Evolutionary conservation across 2,329 filamentous ascomycete species (phyloP), one percentile per base, ranked within the genome.

Genomic region (Penicillium sp.): DNA sequence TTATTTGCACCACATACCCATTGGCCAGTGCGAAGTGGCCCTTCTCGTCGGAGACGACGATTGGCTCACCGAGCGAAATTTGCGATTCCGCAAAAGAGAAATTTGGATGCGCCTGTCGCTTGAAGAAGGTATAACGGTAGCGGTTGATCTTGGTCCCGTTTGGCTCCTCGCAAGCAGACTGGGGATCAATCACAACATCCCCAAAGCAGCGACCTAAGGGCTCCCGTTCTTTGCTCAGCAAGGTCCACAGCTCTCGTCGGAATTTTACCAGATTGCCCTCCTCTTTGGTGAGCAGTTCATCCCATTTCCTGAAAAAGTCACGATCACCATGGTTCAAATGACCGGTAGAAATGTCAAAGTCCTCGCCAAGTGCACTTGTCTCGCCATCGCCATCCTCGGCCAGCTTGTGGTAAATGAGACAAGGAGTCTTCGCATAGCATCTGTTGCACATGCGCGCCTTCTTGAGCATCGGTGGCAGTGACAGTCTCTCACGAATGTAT

Each of bases 1-100:
- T 81, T 24, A 94, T 82, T 29, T 86, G 80, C 0, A 86, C 86
- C 7, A 96, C 87, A 59, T 87, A 98, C 2, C 93, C 93, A 56
- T 95, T 89, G 0, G 91, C 90, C 31, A 98, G 78, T 0, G 91
- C 91, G 72, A 95, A 98, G 65, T 98, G 93, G 0, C 93, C 93
- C 50, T 87, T 78, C 66, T 98, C 93, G 58, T 96, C 93, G 0
- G 93, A 97, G 3, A 98, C 80, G n/a, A 98, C 93, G 40, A 97
- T 84, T 0, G 93, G 91, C 62, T 98, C 93, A 34, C 91, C 91
- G 22, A 87, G 77, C 1, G 77, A 81, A 24, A 98, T 79, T 60
- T 97, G 89, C 1, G 90, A 97, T 59, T 97, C 91, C 1, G 88
- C 73, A 61, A 98, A 98, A 0, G 89, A 95, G 60, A 93, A 90